Conservation (phyloP, 768 basidiomycete genomes). For the Stropharia rugosoannulata region DNA sequence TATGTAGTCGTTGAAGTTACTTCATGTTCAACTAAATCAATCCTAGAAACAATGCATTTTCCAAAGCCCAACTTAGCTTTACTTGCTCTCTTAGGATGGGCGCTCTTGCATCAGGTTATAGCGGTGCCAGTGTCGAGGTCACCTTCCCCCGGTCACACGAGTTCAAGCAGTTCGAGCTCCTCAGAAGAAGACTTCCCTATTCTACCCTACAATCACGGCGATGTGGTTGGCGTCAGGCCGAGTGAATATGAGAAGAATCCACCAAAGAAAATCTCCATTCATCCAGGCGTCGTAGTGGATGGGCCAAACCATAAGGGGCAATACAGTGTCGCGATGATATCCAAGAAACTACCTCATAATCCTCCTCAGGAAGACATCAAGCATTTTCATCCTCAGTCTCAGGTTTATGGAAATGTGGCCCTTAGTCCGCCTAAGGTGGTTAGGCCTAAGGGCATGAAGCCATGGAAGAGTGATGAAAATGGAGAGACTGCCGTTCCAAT, state of each 20-base stretch:
- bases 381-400: constrained; percentile 10
- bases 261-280: constrained; percentile 18
- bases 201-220: constrained; percentile 11
- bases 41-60: background rate
- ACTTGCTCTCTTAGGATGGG: background rate
- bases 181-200: background rate
- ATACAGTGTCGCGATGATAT: constrained; percentile 22
- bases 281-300: constrained; percentile 21
- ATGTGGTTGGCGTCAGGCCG: constrained; percentile 18
- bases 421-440: constrained; percentile 11
- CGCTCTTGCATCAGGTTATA: background rate
- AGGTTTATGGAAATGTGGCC: constrained; percentile 17
- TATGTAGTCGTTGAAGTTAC: background rate
- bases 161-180: background rate
- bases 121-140: background rate
- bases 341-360: constrained; percentile 20
- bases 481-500: constrained; percentile 12
- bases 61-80: background rate
- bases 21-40: background rate
- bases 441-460: constrained; percentile 10
- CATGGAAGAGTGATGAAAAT: constrained; percentile 17
- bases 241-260: constrained; percentile 14
- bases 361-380: constrained; percentile 20
- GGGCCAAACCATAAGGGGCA: constrained; percentile 13
- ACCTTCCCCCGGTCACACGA: background rate